Percentiles rank a stretch among this genome's conserved stretches.
These are phyloP conservation scores for Hemileccinum rubropunctum DNA, from an alignment of 768 basidiomycete species.

Conservation along the genomic window DNA sequence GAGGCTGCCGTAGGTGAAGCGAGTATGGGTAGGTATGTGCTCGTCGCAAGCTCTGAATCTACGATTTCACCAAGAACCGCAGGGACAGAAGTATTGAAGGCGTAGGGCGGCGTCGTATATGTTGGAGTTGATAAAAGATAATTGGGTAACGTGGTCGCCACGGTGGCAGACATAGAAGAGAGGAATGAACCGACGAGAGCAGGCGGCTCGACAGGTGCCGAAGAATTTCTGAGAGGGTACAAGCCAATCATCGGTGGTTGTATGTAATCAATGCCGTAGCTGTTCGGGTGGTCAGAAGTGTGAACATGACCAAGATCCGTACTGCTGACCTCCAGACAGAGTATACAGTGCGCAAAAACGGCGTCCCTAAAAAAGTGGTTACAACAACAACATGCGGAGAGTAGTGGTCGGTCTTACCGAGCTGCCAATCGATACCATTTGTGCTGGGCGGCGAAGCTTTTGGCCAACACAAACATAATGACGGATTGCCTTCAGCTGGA, in stretches of 20 bases:
- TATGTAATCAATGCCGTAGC: conserved; percentile 70
- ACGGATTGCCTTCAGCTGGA: conserved; percentile 58
- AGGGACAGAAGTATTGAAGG: conserved; percentile 65
- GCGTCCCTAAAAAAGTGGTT: conserved; percentile 40
- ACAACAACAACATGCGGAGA: not conserved
- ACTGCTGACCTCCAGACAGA: conserved; percentile 64
- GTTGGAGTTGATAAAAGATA: conserved; percentile 63
- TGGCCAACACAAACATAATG: conserved; percentile 75
- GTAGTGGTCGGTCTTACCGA: conserved; percentile 43
- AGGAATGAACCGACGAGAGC: conserved; percentile 48
- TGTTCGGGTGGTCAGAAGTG: conserved; percentile 25
- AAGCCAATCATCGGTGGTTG: conserved; percentile 80
- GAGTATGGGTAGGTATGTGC: conserved; percentile 65
- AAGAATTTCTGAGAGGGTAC: conserved; percentile 55
- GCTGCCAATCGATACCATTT: conserved; percentile 82
- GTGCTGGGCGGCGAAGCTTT: conserved; percentile 58
- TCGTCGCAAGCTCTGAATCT: conserved; percentile 61
- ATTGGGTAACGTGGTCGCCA: conserved; percentile 71
- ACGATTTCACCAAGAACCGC: conserved; percentile 56
- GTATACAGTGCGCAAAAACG: conserved; percentile 75
- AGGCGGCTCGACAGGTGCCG: conserved; percentile 39
- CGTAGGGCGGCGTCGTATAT: conserved; percentile 60
- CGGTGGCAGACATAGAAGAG: conserved; percentile 59
- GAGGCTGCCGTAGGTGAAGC: conserved; percentile 41
- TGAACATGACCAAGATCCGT: not conserved